phyloP scores from a whole-genome alignment of 2,329 filamentous ascomycete species.

The Cytospora paraplurivora region DNA sequence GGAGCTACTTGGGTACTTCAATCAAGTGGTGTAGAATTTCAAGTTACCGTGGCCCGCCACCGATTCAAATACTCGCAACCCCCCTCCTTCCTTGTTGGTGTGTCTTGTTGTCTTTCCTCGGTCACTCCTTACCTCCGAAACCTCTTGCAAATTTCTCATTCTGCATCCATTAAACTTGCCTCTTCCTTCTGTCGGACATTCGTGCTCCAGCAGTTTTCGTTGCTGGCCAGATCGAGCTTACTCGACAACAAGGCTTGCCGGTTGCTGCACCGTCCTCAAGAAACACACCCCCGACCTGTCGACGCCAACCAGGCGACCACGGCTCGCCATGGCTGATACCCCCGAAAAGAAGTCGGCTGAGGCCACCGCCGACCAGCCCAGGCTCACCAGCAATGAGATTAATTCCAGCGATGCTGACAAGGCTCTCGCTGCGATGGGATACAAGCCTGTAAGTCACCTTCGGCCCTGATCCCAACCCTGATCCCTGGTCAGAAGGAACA shows the following conservation, averaged over 20 bases:
- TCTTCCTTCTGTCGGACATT: neutral
- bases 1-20: too few species aligned
- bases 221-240: neutral
- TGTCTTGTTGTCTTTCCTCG: neutral
- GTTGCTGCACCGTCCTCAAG: too few species aligned
- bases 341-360: slow-evolving; percentile 15
- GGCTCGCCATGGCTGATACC: slow-evolving; percentile 17
- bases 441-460: slow-evolving; percentile 37
- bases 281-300: too few species aligned
- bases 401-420: slow-evolving; percentile 36
- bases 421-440: slow-evolving; percentile 41
- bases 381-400: slow-evolving; percentile 11
- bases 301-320: neutral
- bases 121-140: neutral
- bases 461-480: neutral
- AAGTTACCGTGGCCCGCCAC: neutral
- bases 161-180: neutral
- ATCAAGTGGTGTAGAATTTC: neutral
- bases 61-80: neutral
- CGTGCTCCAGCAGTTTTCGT: too few species aligned
- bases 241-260: neutral
- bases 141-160: neutral
- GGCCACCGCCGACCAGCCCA: slow-evolving; percentile 1
- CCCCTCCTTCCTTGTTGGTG: neutral
- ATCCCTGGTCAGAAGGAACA: neutral